These are phyloP conservation scores for Apiosordaria backusii DNA, from an alignment of 495 filamentous ascomycete genomes.

Conservation along the genomic window DNA sequence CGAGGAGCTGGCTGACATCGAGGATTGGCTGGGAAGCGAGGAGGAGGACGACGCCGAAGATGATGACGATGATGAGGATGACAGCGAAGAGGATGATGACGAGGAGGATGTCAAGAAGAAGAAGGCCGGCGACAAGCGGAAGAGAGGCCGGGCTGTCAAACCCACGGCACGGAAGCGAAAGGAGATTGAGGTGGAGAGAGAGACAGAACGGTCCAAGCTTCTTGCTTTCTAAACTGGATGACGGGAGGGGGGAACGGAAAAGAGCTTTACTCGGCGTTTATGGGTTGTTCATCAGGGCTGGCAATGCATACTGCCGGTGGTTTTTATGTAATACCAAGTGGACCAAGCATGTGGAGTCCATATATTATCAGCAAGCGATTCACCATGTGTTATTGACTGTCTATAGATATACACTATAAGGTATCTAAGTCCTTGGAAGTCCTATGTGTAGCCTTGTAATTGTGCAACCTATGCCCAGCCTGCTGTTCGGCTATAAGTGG, in stretches of 20 bases:
- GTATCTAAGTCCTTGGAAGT: not conserved
- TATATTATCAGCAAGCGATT: not conserved
- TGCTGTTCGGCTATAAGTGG: not conserved
- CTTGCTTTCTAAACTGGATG: constrained; percentile 38
- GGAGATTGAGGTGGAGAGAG: constrained; percentile 72
- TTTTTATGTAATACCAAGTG: not conserved
- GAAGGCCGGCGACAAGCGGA: constrained; percentile 61
- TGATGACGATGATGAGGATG: constrained; percentile 46
- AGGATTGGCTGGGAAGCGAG: constrained; percentile 51
- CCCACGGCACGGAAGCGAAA: constrained; percentile 62
- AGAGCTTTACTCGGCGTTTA: not conserved
- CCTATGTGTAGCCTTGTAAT: not conserved
- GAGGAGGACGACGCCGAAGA: constrained; percentile 47
- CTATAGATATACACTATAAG: not conserved
- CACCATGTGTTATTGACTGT: not conserved
- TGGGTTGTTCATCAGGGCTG: not conserved
- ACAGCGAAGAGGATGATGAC: constrained; percentile 39
- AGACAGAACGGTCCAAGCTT: constrained; percentile 44
- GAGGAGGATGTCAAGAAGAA: constrained; percentile 47
- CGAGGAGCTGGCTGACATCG: constrained; percentile 49
- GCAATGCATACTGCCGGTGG: not conserved
- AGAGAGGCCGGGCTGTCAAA: constrained; percentile 55
- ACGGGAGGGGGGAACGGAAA: not conserved
- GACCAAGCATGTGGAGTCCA: not conserved
- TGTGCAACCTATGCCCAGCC: not conserved